Evolutionary conservation across 768 basidiomycete species (phyloP).

Genomic region (Hypholoma fasciculare): DNA sequence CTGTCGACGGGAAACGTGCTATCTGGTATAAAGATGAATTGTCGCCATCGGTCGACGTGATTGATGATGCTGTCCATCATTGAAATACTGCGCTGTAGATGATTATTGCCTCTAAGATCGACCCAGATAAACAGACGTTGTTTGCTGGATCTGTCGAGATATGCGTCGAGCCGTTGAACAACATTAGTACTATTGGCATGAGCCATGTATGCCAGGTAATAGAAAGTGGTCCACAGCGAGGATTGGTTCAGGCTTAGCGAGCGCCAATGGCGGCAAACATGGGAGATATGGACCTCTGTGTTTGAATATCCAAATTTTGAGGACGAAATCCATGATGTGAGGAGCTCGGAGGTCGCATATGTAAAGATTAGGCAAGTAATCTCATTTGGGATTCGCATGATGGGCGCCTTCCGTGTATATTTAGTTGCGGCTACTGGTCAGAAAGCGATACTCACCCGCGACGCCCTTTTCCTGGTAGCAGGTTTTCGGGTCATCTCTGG

Average conservation of each 20-base stretch:
- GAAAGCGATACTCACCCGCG: background rate
- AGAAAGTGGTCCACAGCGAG: slow-evolving; percentile 19
- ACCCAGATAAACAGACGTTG: slow-evolving; percentile 17
- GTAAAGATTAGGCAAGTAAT: background rate
- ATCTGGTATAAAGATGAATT: slow-evolving; percentile 13
- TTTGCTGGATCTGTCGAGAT: slow-evolving; percentile 16
- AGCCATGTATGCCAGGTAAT: slow-evolving; percentile 1
- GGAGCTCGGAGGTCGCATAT: background rate
- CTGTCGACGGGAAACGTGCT: background rate
- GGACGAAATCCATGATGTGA: background rate
- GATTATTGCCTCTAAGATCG: slow-evolving; percentile 9
- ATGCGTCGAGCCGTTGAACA: slow-evolving; percentile 19
- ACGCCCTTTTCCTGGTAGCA: background rate
- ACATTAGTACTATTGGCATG: background rate
- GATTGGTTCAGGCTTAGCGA: slow-evolving; percentile 13
- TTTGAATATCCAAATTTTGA: background rate
- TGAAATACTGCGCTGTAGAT: background rate
- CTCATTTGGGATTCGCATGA: background rate
- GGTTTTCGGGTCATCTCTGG: background rate
- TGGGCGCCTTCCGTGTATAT: background rate
- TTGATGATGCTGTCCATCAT: slow-evolving; percentile 8
- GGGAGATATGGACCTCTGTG: slow-evolving; percentile 20
- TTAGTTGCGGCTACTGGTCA: background rate
- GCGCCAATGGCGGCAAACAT: slow-evolving; percentile 23
- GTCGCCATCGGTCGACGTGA: slow-evolving; percentile 16